These are phyloP conservation scores for Globisporangium cederbergense DNA, from an alignment of 352 stramenopile species.

Conservation along the genomic window DNA sequence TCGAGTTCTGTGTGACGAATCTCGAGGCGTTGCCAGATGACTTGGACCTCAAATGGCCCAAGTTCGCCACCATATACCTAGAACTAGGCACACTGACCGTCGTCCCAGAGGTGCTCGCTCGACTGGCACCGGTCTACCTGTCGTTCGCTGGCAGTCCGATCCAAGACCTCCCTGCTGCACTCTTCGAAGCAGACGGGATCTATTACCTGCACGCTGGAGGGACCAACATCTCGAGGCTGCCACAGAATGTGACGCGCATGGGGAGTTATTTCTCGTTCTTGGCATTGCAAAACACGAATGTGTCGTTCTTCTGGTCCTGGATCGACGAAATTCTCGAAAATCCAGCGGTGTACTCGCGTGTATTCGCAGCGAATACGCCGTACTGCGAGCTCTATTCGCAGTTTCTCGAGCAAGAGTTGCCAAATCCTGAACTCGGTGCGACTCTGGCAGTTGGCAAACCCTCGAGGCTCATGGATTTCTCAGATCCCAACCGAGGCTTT, in stretches of 20 bases:
- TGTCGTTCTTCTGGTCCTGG: conserved; percentile 5
- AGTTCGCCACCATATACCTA: neutral
- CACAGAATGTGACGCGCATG: neutral
- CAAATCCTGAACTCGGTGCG: neutral
- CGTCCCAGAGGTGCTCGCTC: conserved; percentile 2
- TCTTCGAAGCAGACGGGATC: conserved; percentile 1
- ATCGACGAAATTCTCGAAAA: conserved; percentile 1
- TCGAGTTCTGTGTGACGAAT: conserved; percentile 9
- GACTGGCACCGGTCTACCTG: neutral
- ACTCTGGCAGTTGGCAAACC: neutral
- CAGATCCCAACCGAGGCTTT: conserved; percentile 2
- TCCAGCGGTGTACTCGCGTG: neutral
- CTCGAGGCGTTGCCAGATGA: neutral
- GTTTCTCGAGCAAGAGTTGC: neutral
- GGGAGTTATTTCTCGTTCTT: neutral
- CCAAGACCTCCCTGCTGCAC: neutral
- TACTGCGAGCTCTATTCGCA: neutral
- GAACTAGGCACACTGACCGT: neutral
- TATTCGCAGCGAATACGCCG: neutral
- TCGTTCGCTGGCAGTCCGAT: conserved; percentile 7
- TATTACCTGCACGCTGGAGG: neutral
- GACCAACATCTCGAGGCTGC: conserved; percentile 4
- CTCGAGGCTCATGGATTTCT: neutral
- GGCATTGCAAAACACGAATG: conserved; percentile 1
- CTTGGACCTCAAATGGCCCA: conserved; percentile 8